phyloP scores from a whole-genome alignment of 768 basidiomycete species.

The Ephemerocybe angulata region DNA sequence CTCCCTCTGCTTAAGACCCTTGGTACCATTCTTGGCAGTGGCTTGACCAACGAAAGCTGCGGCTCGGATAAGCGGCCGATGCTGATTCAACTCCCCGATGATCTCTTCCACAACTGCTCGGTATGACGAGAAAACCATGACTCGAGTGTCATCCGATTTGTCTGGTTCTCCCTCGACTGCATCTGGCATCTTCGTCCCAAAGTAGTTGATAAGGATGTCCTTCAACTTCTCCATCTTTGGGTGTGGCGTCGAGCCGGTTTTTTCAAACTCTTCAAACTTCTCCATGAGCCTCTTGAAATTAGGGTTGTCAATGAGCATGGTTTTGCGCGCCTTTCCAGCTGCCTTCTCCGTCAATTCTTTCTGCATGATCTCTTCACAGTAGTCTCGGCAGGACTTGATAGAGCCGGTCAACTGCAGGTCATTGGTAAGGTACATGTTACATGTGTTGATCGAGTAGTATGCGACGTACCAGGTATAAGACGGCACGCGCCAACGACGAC shows the following conservation, averaged over 20 bases:
- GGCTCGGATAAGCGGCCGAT: slow-evolving; percentile 76
- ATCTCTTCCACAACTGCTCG: slow-evolving; percentile 90
- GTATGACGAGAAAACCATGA: slow-evolving; percentile 94
- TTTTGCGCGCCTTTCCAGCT: slow-evolving; percentile 40
- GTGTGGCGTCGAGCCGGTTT: slow-evolving; percentile 60
- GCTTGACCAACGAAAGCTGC: slow-evolving; percentile 91
- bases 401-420: slow-evolving; percentile 4
- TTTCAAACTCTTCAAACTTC: slow-evolving; percentile 61
- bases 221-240: slow-evolving; percentile 91
- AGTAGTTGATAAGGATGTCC: slow-evolving; percentile 73
- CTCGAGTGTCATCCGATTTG: slow-evolving; percentile 57
- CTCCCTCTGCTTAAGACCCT: slow-evolving; percentile 86
- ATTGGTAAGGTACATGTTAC: not conserved
- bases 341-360: slow-evolving; percentile 34
- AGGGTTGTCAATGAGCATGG: slow-evolving; percentile 47
- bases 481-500: slow-evolving; percentile 64
- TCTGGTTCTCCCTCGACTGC: slow-evolving; percentile 30
- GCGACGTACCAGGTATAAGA: slow-evolving; percentile 77
- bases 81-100: slow-evolving; percentile 70
- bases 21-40: slow-evolving; percentile 77
- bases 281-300: slow-evolving; percentile 62
- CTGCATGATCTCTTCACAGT: slow-evolving; percentile 45
- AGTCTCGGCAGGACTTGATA: slow-evolving; percentile 37
- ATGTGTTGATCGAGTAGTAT: not conserved
- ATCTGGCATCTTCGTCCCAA: slow-evolving; percentile 51